Base-by-base conservation (phyloP, 2,329 filamentous ascomycete species). In the Phialophora macrospora region DNA sequence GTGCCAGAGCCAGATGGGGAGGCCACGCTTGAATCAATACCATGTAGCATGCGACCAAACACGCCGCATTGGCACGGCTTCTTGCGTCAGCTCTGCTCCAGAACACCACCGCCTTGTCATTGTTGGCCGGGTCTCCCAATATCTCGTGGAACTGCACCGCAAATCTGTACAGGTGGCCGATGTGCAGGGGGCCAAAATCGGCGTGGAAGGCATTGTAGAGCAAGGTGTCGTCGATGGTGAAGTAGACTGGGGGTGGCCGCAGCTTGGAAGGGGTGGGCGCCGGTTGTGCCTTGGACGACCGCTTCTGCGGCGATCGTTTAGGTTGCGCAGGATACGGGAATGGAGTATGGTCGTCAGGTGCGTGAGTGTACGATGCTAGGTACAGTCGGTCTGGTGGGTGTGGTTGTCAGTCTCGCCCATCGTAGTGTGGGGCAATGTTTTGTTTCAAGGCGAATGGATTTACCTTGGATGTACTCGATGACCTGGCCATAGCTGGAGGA, bases 201-300 rank as follows among this genome's bases (percentile, higher is more conserved):
- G 96, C 93, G 80, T 98, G 93, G 80, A 99, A 99, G 34, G 94
- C 93, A 78, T 99, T 99, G 84, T 99, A 99, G 55, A 97, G 85
- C 52, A 99, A 88, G 48, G 84, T 90, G 76, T 96, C 92, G 76
- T 99, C 95, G 72, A 98, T 89, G 58, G 92, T 94, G 80, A 99
- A 99, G 81, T 98, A 99, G 76, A 91, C 93, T 0, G 95, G 95
- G 60, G 83, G 80, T n/a, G 83, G 78, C 65, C 80, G 77, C 28
- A 80, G 75, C n/a, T 78, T 75, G 52, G 77, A 78, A 9, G 83
- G 77, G 59, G 81, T 83, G 20, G 86, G 83, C 24, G 84, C 85
- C 34, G 87, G 83, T 65, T 85, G 86, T 28, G 86, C 84, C 77
- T 88, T 84, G 67, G 89, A 86, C 24, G 88, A 90, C 72, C 87